phyloP scores from a whole-genome alignment of 495 filamentous ascomycete genomes.

The Trichoderma virens region DNA sequence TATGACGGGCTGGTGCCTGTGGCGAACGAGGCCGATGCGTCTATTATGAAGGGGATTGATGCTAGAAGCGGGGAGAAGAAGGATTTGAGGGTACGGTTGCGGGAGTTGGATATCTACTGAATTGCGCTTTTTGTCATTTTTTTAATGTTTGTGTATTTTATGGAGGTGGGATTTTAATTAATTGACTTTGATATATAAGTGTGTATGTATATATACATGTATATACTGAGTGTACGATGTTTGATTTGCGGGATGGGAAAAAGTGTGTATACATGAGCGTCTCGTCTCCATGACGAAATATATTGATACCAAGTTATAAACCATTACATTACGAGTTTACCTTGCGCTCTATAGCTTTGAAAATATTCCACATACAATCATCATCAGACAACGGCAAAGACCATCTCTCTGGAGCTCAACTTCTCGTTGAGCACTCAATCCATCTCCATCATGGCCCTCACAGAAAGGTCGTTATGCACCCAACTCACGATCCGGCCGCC shows the following conservation, averaged over 20 bases:
- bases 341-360: too few relatives aligned
- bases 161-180: not conserved
- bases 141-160: not conserved
- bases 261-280: too few relatives aligned
- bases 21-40: not conserved
- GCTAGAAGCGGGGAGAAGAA: slow-evolving; percentile 1
- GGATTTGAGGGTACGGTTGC: not conserved
- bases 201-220: not conserved
- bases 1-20: not conserved
- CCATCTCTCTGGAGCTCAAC: too few relatives aligned
- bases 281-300: too few relatives aligned
- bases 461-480: slow-evolving; percentile 51
- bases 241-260: too few relatives aligned
- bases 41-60: slow-evolving; percentile 8
- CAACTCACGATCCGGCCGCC: slow-evolving; percentile 61
- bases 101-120: slow-evolving; percentile 11
- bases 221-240: not conserved
- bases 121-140: not conserved
- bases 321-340: not conserved
- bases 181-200: not conserved
- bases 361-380: too few relatives aligned
- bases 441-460: slow-evolving; percentile 24
- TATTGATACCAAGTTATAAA: not conserved
- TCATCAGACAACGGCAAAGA: not conserved
- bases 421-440: too few relatives aligned